Percentiles rank a stretch among this genome's conserved stretches.
phyloP scores from a whole-genome alignment of 768 basidiomycete genomes.

The Termitomyces sp. region DNA sequence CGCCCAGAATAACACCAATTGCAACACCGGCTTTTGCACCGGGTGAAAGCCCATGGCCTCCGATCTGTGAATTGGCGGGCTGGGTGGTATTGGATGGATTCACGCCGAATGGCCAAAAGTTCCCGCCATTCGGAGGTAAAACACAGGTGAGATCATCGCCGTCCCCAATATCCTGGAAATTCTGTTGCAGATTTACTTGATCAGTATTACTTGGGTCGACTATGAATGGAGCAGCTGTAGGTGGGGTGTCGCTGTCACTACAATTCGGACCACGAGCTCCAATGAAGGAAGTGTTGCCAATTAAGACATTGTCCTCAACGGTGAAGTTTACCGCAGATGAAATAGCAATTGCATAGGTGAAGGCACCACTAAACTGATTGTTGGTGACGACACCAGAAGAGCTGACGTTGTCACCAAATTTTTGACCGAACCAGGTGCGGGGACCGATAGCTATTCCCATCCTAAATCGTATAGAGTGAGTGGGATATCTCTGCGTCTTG shows the following conservation, averaged over 20 bases:
- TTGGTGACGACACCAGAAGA: constrained; percentile 46
- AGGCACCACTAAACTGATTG: constrained; percentile 61
- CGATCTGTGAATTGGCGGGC: constrained; percentile 7
- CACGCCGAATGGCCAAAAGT: constrained; percentile 68
- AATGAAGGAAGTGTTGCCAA: constrained; percentile 73
- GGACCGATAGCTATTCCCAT: constrained; percentile 82
- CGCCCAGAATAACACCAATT: constrained; percentile 43
- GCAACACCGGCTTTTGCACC: constrained; percentile 26
- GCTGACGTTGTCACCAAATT: constrained; percentile 46
- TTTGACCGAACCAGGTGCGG: constrained; percentile 65
- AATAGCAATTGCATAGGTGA: constrained; percentile 69
- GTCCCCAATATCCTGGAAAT: constrained; percentile 47
- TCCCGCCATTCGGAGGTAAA: constrained; percentile 58
- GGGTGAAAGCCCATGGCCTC: constrained; percentile 1
- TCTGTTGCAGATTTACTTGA: constrained; percentile 39
- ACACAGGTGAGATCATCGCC: constrained; percentile 63
- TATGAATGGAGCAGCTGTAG: constrained; percentile 55
- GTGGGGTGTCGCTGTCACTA: constrained; percentile 40
- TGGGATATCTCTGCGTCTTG: not conserved
- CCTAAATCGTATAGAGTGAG: constrained; percentile 28
- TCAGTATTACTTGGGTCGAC: constrained; percentile 38
- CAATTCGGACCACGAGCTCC: constrained; percentile 67
- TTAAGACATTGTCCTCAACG: constrained; percentile 51
- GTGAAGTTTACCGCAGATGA: constrained; percentile 63
- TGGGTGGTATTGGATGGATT: constrained; percentile 31